Base-by-base conservation (phyloP, 139 green algal genomes). In the Chlorella sp. region DNA sequence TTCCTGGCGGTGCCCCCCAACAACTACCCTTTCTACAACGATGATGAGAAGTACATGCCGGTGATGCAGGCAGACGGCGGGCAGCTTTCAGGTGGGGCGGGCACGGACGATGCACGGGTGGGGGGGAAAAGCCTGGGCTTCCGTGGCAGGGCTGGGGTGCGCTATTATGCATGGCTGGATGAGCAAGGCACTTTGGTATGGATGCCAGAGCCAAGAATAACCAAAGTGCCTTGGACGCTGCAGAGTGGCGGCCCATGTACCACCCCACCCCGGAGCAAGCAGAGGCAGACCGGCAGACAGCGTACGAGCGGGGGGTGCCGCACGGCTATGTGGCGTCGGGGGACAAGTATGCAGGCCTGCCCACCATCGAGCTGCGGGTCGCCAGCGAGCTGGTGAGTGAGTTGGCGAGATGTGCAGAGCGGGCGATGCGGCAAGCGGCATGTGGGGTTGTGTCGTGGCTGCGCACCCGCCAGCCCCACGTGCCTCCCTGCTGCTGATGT, bases 211-310 rank as follows among this genome's bases (percentile, higher is more conserved):
- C 69, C 69, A 15, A 3, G 28, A 2, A 77, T 32, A 76, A 32
- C 68, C 21, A n/a, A 32, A 0, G 68, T 21, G 73, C 73, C 32
- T 42, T 42, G 48, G 48, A 57, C 9, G 4, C 21, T 73, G 34
- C 91, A 97, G 97, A 98, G 85, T 99, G 97, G 97, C 90, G 95
- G 86, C 91, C 94, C 0, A 96, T 98, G 95, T 99, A 99, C 86
- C 83, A 96, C 7, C 96, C 97, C 37, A 96, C 90, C 30, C 90
- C 92, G 53, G 96, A 98, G 69, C 94, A 98, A 85, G 96, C 96
- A 24, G 96, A 98, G 48, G 91, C 73, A 22, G 96, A 98, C 94
- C 84, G 96, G 24, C 78, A 86, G 34, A 89, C 89, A 36, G 97
- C 97, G 3, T 98, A 97, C 84, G 94, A 94, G 48, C 69, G 85